These are phyloP conservation scores for Morella rubra DNA, from an alignment of 306 rosid genomes.

Conservation along the genomic window DNA sequence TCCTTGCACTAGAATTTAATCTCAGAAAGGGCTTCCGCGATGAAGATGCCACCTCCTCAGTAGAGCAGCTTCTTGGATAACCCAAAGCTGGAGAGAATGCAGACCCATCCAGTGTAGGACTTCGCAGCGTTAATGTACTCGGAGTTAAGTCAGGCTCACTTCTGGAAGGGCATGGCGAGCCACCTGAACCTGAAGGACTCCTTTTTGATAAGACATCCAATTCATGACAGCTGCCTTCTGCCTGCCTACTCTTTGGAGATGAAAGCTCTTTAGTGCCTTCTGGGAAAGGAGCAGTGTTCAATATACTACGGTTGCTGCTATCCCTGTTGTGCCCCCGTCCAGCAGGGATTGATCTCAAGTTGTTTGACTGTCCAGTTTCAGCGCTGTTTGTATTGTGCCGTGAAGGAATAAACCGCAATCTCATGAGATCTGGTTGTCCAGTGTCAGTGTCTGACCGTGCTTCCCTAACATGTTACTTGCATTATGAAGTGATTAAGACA, in stretches of 20 bases:
- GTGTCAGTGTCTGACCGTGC: too few relatives aligned
- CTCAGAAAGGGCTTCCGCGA: background rate
- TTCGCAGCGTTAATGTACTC: background rate
- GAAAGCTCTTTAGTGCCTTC: slow-evolving; percentile 3
- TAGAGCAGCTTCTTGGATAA: background rate
- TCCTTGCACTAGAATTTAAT: background rate
- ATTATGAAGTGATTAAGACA: too few relatives aligned
- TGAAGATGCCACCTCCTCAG: background rate
- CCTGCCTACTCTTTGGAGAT: slow-evolving; percentile 25
- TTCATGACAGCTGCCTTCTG: slow-evolving; percentile 20
- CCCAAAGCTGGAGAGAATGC: background rate
- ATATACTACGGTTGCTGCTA: background rate
- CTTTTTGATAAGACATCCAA: slow-evolving; percentile 10
- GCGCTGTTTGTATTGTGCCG: background rate
- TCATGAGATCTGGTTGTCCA: too few relatives aligned
- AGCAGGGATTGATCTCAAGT: background rate
- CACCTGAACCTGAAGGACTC: background rate
- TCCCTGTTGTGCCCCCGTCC: background rate
- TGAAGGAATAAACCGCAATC: too few relatives aligned
- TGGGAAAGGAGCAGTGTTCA: background rate
- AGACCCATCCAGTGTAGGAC: background rate
- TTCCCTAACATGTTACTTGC: too few relatives aligned
- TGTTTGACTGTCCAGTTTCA: background rate
- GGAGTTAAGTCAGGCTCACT: background rate
- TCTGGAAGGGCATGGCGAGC: background rate